Evolutionary conservation across 352 stramenopile species (phyloP), one percentile per base, ranked within the genome.

Genomic region (Plasmopara viticola): DNA sequence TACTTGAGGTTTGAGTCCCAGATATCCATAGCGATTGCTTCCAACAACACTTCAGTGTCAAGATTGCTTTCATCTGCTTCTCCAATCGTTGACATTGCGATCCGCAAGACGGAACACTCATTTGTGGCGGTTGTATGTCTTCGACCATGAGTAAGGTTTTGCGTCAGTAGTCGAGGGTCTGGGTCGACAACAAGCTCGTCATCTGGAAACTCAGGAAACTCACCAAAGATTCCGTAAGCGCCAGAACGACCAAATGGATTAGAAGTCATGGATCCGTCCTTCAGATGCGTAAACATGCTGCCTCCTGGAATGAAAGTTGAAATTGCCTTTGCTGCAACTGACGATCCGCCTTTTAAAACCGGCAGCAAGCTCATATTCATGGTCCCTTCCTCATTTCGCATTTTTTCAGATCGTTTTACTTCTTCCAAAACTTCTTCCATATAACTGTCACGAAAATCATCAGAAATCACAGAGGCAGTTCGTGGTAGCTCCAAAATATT

Each of bases 21-120:
- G 51, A 94, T 87, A 51, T 92, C 80, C 68, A 86, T 90, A 12
- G 84, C 84, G 41, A 94, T 94, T 2, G 84, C 84, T 62, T 94
- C 84, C 9, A 94, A 43, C 2, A 94, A 50, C 8, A 94, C 80
- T 58, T 94, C 84, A 0, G 81, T 73, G 37, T 92, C 82, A 15
- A 83, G 35, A 38, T 78, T 72, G 13, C 58, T 79, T 58, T 73
- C 70, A 29, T 85, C 73, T 18, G 53, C 58, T 30, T 87, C 74
- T 46, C 68, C 72, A 25, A 70, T 74, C 8, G 81, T 80, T 9
- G 78, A 89, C 81, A 91, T 91, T 9, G 81, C 81, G 17, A 91
- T 91, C 30, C 81, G 76, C 30, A 91, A 49, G 2, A 89, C 78
- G 15, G 81, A 84, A 43, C 58, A 91, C 44, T 87, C 78, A 20